Evolutionary conservation across 1,139 yeast genomes (phyloP), one percentile per base, ranked within the genome.

Genomic region (Blastobotrys capitulatus): DNA sequence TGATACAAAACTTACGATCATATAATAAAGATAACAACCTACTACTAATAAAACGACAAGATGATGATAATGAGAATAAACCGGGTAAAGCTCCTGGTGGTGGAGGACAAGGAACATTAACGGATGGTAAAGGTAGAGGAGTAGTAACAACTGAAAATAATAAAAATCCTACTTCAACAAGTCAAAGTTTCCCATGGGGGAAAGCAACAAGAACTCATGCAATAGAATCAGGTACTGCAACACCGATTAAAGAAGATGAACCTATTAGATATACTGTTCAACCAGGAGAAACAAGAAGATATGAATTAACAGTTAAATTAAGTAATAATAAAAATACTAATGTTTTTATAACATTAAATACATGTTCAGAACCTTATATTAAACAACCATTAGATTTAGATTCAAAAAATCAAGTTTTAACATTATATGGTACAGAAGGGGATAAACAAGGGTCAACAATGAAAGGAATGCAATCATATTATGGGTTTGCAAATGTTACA

Each of bases 231-330:
- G 50, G 46, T 6, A 27, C 44, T 16, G 46, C 59, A 18, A 58
- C 64, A 0, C 57, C 59, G 1, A 50, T 62, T 6, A 38, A 38
- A 7, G 54, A 58, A 22, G 47, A 49, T n/a, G 48, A 49, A 10
- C 58, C 64, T 1, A 47, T 58, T 6, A 46, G 64, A 32, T 62
- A 52, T 36, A 52, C 55, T n/a, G 47, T 66, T 18, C 46, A 53
- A 8, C 56, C 68, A 2, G 64, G 64, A n/a, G 60, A 62, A 20
- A 51, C 55, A 8, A 64, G 61, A 38, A 52, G 48, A 26, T 66
- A 65, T 49, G 50, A 52, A 29, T 45, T 62, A 46, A 36, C 48
- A 10, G 51, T 44, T 15, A 35, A 50, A 26, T 13, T 16, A 3
- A 16, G 31, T 10, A 31, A 12, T 6, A 34, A 41, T 15, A 38